These are phyloP conservation scores for Aristolochia contorta DNA, from an alignment of 164 flowering plant genomes.

Conservation along the genomic window DNA sequence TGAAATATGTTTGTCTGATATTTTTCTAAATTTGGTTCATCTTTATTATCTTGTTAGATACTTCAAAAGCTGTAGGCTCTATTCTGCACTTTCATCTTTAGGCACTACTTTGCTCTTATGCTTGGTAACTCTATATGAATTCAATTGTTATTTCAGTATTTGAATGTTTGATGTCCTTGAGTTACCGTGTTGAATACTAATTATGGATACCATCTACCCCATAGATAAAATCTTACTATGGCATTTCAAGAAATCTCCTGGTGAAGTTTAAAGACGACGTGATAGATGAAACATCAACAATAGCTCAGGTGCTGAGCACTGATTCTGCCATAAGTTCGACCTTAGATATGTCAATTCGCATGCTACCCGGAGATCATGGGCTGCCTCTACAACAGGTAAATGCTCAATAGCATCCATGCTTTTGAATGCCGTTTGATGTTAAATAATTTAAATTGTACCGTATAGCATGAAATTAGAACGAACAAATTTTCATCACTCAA, in stretches of 20 bases:
- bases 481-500: no score
- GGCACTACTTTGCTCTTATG: no score
- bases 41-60: no score
- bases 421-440: no score
- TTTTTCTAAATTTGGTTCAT: no score
- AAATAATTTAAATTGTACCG: no score
- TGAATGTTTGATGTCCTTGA: neutral
- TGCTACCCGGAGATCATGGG: conserved; percentile 80
- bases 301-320: conserved; percentile 72
- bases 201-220: neutral
- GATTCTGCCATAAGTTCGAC: conserved; percentile 74
- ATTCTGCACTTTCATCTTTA: no score
- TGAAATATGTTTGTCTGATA: no score
- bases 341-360: conserved; percentile 80
- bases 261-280: conserved; percentile 82
- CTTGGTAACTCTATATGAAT: neutral
- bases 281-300: conserved; percentile 74
- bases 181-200: neutral
- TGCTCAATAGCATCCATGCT: no score
- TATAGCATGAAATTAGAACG: no score
- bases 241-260: conserved; percentile 76
- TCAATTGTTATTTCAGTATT: neutral
- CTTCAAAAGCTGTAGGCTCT: no score
- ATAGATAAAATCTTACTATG: conserved; percentile 83
- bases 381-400: conserved; percentile 81